Base-by-base conservation (phyloP, 2,329 filamentous ascomycete species). In the Cercospora sp. region DNA sequence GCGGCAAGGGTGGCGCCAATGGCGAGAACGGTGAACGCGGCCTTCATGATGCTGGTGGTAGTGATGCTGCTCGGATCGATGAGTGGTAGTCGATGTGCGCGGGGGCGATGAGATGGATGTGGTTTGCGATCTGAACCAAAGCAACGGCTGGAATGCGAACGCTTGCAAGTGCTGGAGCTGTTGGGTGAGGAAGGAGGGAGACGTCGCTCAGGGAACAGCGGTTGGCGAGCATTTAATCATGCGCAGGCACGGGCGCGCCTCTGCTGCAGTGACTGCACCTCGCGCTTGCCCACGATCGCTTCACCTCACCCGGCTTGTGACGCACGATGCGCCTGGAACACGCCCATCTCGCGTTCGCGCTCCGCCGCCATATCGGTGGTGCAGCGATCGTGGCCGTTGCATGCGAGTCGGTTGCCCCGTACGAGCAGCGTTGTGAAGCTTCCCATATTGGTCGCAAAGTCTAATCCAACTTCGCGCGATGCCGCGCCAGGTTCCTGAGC, bases 21-120 rank as follows among this genome's bases (percentile, higher is more conserved):
- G 69, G 74, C 73, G 68, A 78, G 26, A 67, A 79, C 62, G 63
- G 73, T 65, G 66, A 76, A 67, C 18, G 72, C 69, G 65, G 73
- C 68, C 77, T 79, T 80, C 78, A 80, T 80, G 43, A 65, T 78
- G 72, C 68, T 55, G 65, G 61, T 53, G 64, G 51, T 60, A 68
- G 51, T 34, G 59, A 68, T 68, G 69, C 3, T 32, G 28, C 12
- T 32, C 12, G 16, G 53, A 32, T 30, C 16, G 37, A 43, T 43
- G 37, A 3, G 37, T 43, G 37, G 37, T 43, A 43, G 37, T 43
- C 16, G 37, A 43, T 43, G 16, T 43, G 37, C 37, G 37, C 37
- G 37, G 37, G 6, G 37, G 3, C 37, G 37, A n/a, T 43, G 37
- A 57, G 53, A 28, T 57, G 53, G 53, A 57, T 24, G 53, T 32